A percentile compares a stretch with the other conserved stretches of the same genome.
phyloP scores from a whole-genome alignment of 768 basidiomycete genomes.

The Trametes cinnabarina region DNA sequence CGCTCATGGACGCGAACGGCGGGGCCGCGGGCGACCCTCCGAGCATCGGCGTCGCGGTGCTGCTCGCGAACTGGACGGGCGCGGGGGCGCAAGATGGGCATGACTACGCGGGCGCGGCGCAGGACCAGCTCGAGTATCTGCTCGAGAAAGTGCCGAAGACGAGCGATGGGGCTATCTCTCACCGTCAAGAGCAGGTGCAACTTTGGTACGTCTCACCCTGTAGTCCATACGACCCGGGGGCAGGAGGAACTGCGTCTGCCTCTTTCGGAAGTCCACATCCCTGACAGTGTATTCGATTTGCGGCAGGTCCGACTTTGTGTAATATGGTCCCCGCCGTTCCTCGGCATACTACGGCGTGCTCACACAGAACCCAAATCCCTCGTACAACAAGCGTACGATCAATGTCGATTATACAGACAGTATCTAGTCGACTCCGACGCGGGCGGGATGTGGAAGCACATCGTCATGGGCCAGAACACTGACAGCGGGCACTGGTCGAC shows the following conservation, averaged over 20 bases:
- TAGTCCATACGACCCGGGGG: background rate
- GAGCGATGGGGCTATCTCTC: constrained; percentile 77
- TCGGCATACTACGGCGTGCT: constrained; percentile 80
- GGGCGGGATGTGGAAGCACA: constrained; percentile 72
- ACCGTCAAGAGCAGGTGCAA: constrained; percentile 65
- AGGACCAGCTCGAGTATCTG: constrained; percentile 63
- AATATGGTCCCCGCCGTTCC: constrained; percentile 86
- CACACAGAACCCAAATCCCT: constrained; percentile 56
- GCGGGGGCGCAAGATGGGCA: constrained; percentile 36
- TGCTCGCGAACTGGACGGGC: constrained; percentile 60
- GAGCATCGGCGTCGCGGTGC: constrained; percentile 68
- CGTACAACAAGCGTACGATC: constrained; percentile 55
- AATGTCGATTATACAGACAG: constrained; percentile 64
- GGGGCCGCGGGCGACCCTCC: constrained; percentile 76
- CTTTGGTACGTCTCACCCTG: constrained; percentile 55
- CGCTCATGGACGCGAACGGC: constrained; percentile 51
- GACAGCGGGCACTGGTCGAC: constrained; percentile 83
- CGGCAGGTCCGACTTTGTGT: constrained; percentile 72
- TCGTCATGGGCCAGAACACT: constrained; percentile 51
- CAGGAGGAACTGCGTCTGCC: background rate
- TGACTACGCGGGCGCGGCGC: constrained; percentile 63
- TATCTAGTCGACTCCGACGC: constrained; percentile 54
- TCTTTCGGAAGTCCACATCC: background rate
- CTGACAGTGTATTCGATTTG: background rate
- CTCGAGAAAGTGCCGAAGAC: constrained; percentile 57